Evolutionary conservation across 768 basidiomycete species (phyloP), one percentile per base, ranked within the genome.

Genomic region (Amyloporia xantha): DNA sequence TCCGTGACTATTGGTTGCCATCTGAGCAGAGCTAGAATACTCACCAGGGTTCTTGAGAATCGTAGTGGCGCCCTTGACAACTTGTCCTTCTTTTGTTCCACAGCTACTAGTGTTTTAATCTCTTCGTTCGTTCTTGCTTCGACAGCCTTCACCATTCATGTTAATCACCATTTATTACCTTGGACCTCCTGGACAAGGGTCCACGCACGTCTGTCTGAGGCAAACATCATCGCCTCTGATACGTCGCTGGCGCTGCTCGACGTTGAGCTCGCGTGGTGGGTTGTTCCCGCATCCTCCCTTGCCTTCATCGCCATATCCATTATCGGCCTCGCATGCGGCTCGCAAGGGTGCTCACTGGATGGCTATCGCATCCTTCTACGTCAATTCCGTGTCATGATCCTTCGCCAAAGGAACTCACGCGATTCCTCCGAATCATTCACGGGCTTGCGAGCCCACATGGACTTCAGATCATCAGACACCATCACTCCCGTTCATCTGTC

Each of bases 11-110:
- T n/a, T n/a, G n/a, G n/a, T n/a, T n/a, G n/a, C n/a, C n/a, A n/a
- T n/a, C n/a, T n/a, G n/a, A n/a, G n/a, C n/a, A n/a, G n/a, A n/a
- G n/a, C n/a, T n/a, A n/a, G n/a, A n/a, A n/a, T n/a, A n/a, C n/a
- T n/a, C n/a, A n/a, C n/a, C n/a, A n/a, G n/a, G n/a, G n/a, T n/a
- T n/a, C n/a, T n/a, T n/a, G n/a, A n/a, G n/a, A n/a, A n/a, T n/a
- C n/a, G n/a, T n/a, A n/a, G n/a, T n/a, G n/a, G n/a, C n/a, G n/a
- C n/a, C n/a, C n/a, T n/a, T 48, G 54, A 55, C 57, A 55, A 51
- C 19, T 52, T 59, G 40, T 46, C 57, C 2, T 59, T 62, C 43
- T 41, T 60, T 17, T 57, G 63, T 2, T 57, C 60, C 2, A 50
- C 62, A 10, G 26, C 53, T 39, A 55, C 48, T 4, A 55, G 59